These are phyloP conservation scores for Xeromyces bisporus DNA, from an alignment of 495 filamentous ascomycete genomes.

Conservation along the genomic window DNA sequence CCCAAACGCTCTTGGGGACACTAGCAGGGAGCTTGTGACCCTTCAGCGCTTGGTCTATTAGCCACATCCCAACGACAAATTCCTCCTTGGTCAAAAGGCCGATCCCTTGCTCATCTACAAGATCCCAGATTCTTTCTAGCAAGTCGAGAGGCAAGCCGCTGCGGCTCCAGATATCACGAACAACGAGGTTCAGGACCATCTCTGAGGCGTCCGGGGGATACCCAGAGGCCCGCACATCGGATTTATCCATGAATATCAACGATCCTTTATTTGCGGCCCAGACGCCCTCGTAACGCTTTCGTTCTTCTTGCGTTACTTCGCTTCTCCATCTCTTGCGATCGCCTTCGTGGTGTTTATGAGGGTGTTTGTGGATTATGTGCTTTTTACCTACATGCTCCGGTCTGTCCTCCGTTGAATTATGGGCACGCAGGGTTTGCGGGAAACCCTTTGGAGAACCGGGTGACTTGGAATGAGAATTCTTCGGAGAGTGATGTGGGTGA, in stretches of 20 bases:
- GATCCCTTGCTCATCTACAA: slow-evolving; percentile 50
- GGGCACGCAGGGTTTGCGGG: slow-evolving; percentile 58
- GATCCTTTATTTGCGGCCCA: slow-evolving; percentile 87
- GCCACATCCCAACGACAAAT: slow-evolving; percentile 92
- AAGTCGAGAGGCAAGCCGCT: slow-evolving; percentile 50
- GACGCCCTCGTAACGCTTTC: slow-evolving; percentile 87
- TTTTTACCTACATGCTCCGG: slow-evolving; percentile 29
- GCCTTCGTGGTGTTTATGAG: slow-evolving; percentile 79
- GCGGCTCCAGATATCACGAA: slow-evolving; percentile 71
- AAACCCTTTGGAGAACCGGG: slow-evolving; percentile 42
- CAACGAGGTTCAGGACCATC: slow-evolving; percentile 60
- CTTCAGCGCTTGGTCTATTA: slow-evolving; percentile 77
- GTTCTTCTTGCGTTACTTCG: slow-evolving; percentile 55
- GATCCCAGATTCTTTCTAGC: slow-evolving; percentile 68
- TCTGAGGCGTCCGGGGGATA: slow-evolving; percentile 24
- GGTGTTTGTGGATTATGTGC: slow-evolving; percentile 45
- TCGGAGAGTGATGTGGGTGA: slow-evolving; percentile 16
- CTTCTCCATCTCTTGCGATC: slow-evolving; percentile 71
- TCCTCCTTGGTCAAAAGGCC: slow-evolving; percentile 56
- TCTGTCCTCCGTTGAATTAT: slow-evolving; percentile 28
- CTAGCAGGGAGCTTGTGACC: slow-evolving; percentile 71
- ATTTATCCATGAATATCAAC: slow-evolving; percentile 14
- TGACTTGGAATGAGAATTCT: slow-evolving; percentile 27
- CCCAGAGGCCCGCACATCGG: not conserved
- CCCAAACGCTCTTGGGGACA: slow-evolving; percentile 75